phyloP scores from a whole-genome alignment of 2,329 filamentous ascomycete genomes.

The Sporothrix brunneoviolacea region DNA sequence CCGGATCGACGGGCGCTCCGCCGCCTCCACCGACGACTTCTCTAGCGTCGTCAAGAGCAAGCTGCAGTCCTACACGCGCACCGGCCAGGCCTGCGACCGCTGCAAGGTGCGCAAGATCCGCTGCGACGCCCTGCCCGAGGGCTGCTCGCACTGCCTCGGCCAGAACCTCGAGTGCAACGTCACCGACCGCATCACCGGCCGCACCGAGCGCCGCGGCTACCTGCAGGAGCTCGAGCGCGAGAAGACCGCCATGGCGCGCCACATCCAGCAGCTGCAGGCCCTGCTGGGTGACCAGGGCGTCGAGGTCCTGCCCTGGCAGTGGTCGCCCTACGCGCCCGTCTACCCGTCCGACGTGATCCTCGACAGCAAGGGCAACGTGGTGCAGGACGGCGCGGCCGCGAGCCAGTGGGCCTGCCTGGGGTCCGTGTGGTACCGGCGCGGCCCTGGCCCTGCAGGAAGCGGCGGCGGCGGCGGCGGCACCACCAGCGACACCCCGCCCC shows the following conservation, averaged over 20 bases:
- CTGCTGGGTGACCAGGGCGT: slow-evolving; percentile 53
- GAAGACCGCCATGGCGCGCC: slow-evolving; percentile 58
- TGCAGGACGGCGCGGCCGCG: neutral
- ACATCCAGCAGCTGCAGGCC: slow-evolving; percentile 62
- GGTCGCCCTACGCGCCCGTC: slow-evolving; percentile 25
- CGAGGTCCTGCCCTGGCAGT: slow-evolving; percentile 49
- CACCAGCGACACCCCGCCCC: neutral
- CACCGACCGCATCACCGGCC: slow-evolving; percentile 79
- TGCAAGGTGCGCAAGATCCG: slow-evolving; percentile 89
- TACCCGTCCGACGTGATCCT: slow-evolving; percentile 23
- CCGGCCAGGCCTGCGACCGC: slow-evolving; percentile 80
- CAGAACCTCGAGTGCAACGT: slow-evolving; percentile 74
- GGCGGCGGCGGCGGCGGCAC: too few species aligned
- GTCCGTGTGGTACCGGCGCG: slow-evolving; percentile 26
- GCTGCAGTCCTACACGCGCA: slow-evolving; percentile 52
- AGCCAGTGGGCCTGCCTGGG: slow-evolving; percentile 30
- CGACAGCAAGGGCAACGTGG: slow-evolving; percentile 23
- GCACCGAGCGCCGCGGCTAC: slow-evolving; percentile 72
- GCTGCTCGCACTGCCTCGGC: slow-evolving; percentile 74
- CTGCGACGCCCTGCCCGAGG: slow-evolving; percentile 73
- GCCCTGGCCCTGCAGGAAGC: too few species aligned
- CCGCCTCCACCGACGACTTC: slow-evolving; percentile 42
- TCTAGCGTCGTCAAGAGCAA: slow-evolving; percentile 51
- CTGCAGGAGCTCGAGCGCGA: slow-evolving; percentile 69
- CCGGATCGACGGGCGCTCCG: slow-evolving; percentile 33